A percentile compares a stretch with the other conserved stretches of the same genome.
Evolutionary conservation across 208 protist genomes (phyloP).

Genomic region (Crithidia expoeki): DNA sequence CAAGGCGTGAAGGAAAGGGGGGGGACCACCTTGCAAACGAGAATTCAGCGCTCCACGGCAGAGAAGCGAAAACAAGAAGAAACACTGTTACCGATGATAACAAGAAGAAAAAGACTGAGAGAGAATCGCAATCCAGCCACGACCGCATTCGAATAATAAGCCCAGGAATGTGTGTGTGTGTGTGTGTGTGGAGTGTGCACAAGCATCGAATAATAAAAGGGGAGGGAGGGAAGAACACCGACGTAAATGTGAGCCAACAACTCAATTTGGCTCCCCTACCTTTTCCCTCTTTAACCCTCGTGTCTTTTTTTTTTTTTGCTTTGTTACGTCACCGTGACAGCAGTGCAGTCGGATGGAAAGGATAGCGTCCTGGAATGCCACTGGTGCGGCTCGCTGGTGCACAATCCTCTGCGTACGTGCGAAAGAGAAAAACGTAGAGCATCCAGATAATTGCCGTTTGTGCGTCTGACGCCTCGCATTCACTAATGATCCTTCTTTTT

Average conservation of each 20-base stretch:
- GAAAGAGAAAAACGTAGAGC: no score
- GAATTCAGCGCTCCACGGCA: no score
- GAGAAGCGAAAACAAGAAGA: not conserved
- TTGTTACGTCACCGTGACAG: not conserved
- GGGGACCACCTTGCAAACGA: no score
- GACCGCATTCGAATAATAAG: constrained; percentile 22
- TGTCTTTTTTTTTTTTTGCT: constrained; percentile 1
- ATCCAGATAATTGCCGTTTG: no score
- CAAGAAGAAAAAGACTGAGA: constrained; percentile 1
- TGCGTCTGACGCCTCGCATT: no score
- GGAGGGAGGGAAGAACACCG: constrained; percentile 1
- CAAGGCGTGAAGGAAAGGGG: no score
- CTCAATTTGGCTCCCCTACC: not conserved
- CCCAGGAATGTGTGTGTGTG: constrained; percentile 28
- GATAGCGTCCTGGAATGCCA: no score
- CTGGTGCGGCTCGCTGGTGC: no score
- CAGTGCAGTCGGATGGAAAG: no score
- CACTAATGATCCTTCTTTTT: constrained; percentile 14
- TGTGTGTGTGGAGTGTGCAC: not conserved
- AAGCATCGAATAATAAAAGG: not conserved
- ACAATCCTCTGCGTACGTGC: no score
- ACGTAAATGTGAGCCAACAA: no score
- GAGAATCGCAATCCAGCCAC: not conserved
- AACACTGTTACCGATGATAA: not conserved
- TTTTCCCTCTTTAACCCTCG: constrained; percentile 4